Conservation (phyloP, 768 basidiomycete species). For the Naganishia vaughanmartiniae region DNA sequence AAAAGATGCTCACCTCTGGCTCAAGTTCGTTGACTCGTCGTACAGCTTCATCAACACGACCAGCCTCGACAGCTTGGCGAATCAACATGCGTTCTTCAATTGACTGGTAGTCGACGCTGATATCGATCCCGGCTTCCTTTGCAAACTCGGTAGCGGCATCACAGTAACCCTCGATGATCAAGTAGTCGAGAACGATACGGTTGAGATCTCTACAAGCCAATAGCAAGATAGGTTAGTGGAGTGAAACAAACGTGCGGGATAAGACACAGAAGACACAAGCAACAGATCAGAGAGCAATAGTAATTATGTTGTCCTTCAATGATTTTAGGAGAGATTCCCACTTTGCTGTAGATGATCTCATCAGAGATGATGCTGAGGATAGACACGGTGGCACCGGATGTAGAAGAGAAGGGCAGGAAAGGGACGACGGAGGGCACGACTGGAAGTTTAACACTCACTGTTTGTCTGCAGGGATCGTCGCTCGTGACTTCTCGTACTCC, state of each 20-base stretch:
- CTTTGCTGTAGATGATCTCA: conserved; percentile 66
- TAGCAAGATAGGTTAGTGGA: conserved; percentile 10
- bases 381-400: background rate
- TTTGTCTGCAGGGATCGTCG: background rate
- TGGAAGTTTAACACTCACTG: conserved; percentile 30
- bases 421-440: conserved; percentile 19
- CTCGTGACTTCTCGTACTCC: conserved; percentile 1
- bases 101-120: conserved; percentile 73
- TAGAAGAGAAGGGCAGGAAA: conserved; percentile 21
- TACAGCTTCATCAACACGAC: conserved; percentile 92
- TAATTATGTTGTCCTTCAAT: conserved; percentile 68
- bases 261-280: conserved; percentile 27
- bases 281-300: conserved; percentile 63
- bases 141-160: conserved; percentile 93
- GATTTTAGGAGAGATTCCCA: conserved; percentile 99
- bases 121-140: conserved; percentile 62
- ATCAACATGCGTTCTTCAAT: conserved; percentile 94
- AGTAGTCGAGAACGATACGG: conserved; percentile 91
- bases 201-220: conserved; percentile 73
- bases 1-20: conserved; percentile 73
- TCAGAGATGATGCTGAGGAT: conserved; percentile 37
- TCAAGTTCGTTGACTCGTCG: conserved; percentile 93
- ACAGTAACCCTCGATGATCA: conserved; percentile 96
- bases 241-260: background rate
- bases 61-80: conserved; percentile 85